Evolutionary conservation across 2,329 filamentous ascomycete genomes (phyloP), one percentile per base, ranked within the genome.

Genomic region (Colletotrichum siamense): DNA sequence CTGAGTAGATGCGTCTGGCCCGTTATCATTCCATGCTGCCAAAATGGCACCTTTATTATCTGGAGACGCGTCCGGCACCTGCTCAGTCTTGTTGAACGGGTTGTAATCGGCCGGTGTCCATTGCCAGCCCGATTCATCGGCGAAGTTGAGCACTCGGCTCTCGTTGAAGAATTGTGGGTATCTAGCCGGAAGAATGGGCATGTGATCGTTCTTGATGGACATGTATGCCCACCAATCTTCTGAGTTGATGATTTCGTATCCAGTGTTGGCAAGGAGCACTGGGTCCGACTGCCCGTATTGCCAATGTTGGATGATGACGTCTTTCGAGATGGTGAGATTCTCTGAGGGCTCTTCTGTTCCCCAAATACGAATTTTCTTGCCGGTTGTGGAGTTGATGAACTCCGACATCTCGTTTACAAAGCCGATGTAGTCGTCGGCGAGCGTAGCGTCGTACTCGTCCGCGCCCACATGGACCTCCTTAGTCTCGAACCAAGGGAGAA

Each of bases 141-240:
- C 87, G 59, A 91, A 91, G 76, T 87, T 83, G 68, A 88, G 76
- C 1, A 87, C 82, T 1, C 87, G 83, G n/a, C 82, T 82, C 64
- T 83, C 81, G 75, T 88, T 88, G 80, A 86, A 88, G 76, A 87
- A 87, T 61, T 88, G 87, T 2, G 87, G 85, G 65, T 89, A 89
- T 6, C 84, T 83, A 0, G 86, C 86, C 1, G 87, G 87, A 0
- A 85, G 72, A 44, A 88, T 88, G 3, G 87, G 87, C 67, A 80
- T 86, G 77, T 88, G 87, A 75, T 89, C 86, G 75, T 90, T 91
- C 75, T 91, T 91, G 69, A 91, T 79, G 7, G 86, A 87, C 85
- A 90, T 89, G 77, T 91, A 91, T 0, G 87, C 88, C 89, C 87
- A 89, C 86, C 87, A 88, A 77, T 89, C 87, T 59, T 89, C 82